Conservation (phyloP, 192 early-diverging fungal species). For the Linnemannia hyalina region DNA sequence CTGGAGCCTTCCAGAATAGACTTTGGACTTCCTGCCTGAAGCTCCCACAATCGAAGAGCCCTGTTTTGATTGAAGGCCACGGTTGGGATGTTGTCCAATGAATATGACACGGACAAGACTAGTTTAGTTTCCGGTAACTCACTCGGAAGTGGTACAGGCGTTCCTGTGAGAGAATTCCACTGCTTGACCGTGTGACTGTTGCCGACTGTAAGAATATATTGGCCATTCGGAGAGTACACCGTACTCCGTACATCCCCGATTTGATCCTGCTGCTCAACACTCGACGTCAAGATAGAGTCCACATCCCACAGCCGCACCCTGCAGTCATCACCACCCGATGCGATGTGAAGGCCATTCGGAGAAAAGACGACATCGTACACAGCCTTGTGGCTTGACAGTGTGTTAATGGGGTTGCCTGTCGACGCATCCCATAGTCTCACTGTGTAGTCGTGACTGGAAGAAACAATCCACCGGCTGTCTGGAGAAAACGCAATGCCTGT, state of each 20-base stretch:
- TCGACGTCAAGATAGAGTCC: not conserved
- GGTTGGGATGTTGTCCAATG: not conserved
- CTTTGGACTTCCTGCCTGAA: not conserved
- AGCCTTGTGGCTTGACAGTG: not conserved
- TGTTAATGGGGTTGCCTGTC: not conserved
- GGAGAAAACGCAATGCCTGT: not conserved
- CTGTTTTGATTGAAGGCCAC: not conserved
- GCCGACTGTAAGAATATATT: no score
- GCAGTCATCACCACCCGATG: not conserved
- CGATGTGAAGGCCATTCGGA: slow-evolving; percentile 7
- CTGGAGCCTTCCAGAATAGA: not conserved
- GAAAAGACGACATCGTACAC: not conserved
- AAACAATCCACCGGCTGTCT: not conserved
- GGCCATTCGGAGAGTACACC: not conserved
- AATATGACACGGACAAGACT: no score
- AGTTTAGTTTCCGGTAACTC: no score
- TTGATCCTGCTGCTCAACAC: not conserved
- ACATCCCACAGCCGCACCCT: not conserved
- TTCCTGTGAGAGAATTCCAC: not conserved
- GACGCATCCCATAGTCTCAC: not conserved
- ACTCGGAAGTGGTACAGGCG: no score
- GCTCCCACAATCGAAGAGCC: not conserved
- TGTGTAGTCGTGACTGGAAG: not conserved
- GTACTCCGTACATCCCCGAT: not conserved
- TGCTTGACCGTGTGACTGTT: not conserved